A percentile compares a stretch with the other conserved stretches of the same genome.
Evolutionary conservation across 1,139 yeast species (phyloP).

Genomic region (Debaryomyces psychrophilus): DNA sequence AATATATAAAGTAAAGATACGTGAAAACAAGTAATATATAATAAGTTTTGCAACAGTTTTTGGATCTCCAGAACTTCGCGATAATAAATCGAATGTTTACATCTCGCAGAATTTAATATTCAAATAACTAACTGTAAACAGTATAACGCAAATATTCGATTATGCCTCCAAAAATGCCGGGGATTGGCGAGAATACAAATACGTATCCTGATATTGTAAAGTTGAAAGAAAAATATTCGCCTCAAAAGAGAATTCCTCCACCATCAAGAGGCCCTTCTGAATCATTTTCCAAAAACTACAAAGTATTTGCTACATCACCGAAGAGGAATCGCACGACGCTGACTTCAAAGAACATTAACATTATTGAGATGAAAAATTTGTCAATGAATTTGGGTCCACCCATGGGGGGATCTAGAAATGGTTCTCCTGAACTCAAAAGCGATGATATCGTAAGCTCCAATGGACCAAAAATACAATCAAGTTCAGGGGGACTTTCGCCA

Average conservation of each 20-base stretch:
- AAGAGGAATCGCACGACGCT: constrained; percentile 7
- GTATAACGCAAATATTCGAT: not conserved
- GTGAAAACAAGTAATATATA: not conserved
- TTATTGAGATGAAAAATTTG: not conserved
- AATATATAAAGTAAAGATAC: not conserved
- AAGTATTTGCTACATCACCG: constrained; percentile 17
- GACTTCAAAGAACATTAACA: not conserved
- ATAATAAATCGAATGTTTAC: constrained; percentile 1
- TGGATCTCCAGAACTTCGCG: not conserved
- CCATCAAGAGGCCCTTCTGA: constrained; percentile 10
- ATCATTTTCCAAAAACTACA: constrained; percentile 11
- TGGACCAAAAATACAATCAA: not conserved
- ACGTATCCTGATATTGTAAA: constrained; percentile 16
- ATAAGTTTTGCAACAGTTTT: constrained; percentile 7
- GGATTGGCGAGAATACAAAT: not conserved
- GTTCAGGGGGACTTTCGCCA: constrained; percentile 25
- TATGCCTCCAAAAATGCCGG: constrained; percentile 1
- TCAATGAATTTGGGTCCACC: constrained; percentile 1
- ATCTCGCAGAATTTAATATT: not conserved
- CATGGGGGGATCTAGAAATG: constrained; percentile 4
- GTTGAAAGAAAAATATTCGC: constrained; percentile 23
- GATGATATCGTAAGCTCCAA: constrained; percentile 5
- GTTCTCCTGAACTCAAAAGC: constrained; percentile 4
- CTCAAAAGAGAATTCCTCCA: constrained; percentile 16
- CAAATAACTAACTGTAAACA: not conserved